Evolutionary conservation across 106 monocot genomes (phyloP).

Genomic region (Dioscorea dumetorum): DNA sequence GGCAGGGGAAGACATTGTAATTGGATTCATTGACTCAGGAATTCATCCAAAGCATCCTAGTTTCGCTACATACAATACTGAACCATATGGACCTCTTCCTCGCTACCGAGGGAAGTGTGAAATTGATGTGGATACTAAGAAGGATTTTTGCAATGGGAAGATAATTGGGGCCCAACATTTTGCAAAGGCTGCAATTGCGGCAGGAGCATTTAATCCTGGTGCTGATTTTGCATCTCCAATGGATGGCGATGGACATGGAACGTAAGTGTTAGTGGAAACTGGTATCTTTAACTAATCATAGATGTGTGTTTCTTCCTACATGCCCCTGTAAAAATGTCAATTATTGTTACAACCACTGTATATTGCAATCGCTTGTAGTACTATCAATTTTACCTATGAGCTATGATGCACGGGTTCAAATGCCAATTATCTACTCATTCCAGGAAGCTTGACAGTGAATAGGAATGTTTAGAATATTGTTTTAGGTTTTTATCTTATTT

Average conservation of each 20-base stretch:
- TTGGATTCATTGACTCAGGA: slow-evolving; percentile 94
- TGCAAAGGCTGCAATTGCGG: slow-evolving; percentile 95
- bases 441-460: no score
- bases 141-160: slow-evolving; percentile 88
- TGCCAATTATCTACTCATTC: no score
- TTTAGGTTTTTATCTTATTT: no score
- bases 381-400: no score
- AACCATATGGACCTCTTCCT: slow-evolving; percentile 83
- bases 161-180: slow-evolving; percentile 99
- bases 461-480: no score
- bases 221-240: slow-evolving; percentile 90
- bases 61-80: slow-evolving; percentile 64
- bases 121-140: slow-evolving; percentile 65
- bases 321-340: no score
- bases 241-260: slow-evolving; percentile 99
- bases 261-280: slow-evolving; percentile 24
- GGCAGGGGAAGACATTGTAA: slow-evolving; percentile 93
- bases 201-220: slow-evolving; percentile 80
- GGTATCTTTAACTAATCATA: no score
- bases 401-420: no score
- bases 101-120: slow-evolving; percentile 89
- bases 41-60: slow-evolving; percentile 89
- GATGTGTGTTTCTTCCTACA: no score
- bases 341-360: no score
- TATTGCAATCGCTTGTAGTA: no score